Percentiles rank a stretch among this genome's conserved stretches.
phyloP scores from a whole-genome alignment of 805 yeast species.

The Torulaspora franciscae region DNA sequence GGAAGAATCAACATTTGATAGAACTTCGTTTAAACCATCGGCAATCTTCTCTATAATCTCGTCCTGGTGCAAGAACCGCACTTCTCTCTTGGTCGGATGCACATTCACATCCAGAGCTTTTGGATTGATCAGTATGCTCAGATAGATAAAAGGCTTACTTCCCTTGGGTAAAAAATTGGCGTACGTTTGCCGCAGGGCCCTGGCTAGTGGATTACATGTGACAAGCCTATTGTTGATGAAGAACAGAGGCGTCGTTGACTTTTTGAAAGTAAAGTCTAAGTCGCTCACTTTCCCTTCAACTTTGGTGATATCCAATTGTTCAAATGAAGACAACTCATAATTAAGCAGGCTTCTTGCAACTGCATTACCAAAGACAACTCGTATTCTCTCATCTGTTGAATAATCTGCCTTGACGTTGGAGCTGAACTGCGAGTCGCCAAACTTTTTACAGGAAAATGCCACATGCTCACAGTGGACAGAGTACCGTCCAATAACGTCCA shows the following conservation, averaged over 20 bases:
- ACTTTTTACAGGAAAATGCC: conserved; percentile 74
- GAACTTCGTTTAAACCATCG: conserved; percentile 42
- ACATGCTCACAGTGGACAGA: conserved; percentile 66
- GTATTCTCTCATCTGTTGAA: conserved; percentile 59
- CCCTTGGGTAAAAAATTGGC: conserved; percentile 73
- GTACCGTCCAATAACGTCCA: conserved; percentile 81
- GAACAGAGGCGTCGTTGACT: conserved; percentile 60
- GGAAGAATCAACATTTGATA: conserved; percentile 58
- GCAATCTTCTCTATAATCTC: conserved; percentile 70
- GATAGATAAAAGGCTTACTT: conserved; percentile 66
- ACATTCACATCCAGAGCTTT: conserved; percentile 82
- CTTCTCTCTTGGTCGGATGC: conserved; percentile 94
- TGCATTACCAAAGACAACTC: conserved; percentile 64
- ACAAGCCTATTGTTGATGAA: conserved; percentile 86
- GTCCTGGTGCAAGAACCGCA: conserved; percentile 76
- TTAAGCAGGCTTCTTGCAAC: conserved; percentile 62
- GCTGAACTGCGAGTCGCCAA: conserved; percentile 67
- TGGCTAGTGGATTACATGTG: conserved; percentile 68
- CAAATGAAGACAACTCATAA: conserved; percentile 37
- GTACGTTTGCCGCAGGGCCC: conserved; percentile 62
- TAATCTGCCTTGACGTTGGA: conserved; percentile 52
- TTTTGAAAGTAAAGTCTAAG: conserved; percentile 64
- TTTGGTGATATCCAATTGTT: conserved; percentile 46
- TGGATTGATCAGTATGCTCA: conserved; percentile 64
- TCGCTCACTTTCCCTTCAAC: conserved; percentile 63